Percentiles rank a stretch among this genome's conserved stretches.
phyloP scores from a whole-genome alignment of 441 rosid genomes.

The Biscutella laevigata region DNA sequence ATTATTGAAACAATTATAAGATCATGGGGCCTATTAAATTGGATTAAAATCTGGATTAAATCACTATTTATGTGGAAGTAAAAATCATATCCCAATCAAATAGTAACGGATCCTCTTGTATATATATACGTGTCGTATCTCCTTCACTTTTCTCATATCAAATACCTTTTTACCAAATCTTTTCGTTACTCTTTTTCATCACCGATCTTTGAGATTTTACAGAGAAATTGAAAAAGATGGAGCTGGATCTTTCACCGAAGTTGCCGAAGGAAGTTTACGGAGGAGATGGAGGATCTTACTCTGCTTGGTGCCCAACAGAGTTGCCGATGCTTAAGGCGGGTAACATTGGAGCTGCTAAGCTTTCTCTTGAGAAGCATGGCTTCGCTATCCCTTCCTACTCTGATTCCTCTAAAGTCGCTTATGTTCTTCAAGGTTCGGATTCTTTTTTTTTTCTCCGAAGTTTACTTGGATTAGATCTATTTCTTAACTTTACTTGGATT shows the following conservation, averaged over 20 bases:
- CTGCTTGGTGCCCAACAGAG: slow-evolving; percentile 70
- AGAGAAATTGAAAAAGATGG: slow-evolving; percentile 43
- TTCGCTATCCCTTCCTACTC: slow-evolving; percentile 76
- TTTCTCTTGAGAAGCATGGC: slow-evolving; percentile 62
- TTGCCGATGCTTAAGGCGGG: slow-evolving; percentile 65
- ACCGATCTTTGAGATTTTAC: too few relatives aligned
- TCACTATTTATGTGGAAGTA: too few relatives aligned
- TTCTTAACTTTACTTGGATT: neutral
- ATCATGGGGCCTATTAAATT: too few relatives aligned
- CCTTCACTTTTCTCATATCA: too few relatives aligned
- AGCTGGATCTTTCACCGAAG: slow-evolving; percentile 70
- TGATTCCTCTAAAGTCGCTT: slow-evolving; percentile 77
- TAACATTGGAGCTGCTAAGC: slow-evolving; percentile 81
- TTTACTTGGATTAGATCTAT: too few relatives aligned
- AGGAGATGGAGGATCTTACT: slow-evolving; percentile 66
- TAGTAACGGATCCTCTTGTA: too few relatives aligned
- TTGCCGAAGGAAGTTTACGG: slow-evolving; percentile 52
- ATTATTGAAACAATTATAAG: too few relatives aligned
- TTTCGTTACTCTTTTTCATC: too few relatives aligned
- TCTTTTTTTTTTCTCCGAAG: neutral
- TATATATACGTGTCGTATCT: too few relatives aligned
- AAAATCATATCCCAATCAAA: too few relatives aligned
- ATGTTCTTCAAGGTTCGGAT: slow-evolving; percentile 73
- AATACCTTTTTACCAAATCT: too few relatives aligned
- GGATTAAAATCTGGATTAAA: too few relatives aligned